phyloP scores from a whole-genome alignment of 1,139 yeast species.

The Groenewaldozyma auringiensis region DNA sequence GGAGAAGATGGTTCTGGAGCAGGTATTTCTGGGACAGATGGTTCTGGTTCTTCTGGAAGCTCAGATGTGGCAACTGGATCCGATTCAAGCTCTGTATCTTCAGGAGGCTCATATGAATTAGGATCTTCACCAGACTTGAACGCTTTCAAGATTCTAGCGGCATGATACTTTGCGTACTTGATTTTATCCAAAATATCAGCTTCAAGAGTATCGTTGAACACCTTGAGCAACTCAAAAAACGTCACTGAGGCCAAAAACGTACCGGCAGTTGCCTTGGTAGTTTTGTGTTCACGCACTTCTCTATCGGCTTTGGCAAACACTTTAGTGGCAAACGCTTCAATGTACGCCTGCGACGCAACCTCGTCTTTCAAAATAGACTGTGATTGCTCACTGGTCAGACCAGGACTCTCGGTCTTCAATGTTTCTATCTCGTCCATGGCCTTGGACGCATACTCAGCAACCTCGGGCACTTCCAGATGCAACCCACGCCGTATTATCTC shows the following conservation, averaged over 20 bases:
- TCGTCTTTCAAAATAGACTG: conserved; percentile 49
- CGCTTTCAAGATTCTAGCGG: conserved; percentile 46
- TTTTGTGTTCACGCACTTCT: conserved; percentile 37
- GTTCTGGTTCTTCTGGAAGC: conserved; percentile 10
- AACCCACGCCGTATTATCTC: conserved; percentile 50
- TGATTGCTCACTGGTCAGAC: conserved; percentile 30
- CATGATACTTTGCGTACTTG: conserved; percentile 52
- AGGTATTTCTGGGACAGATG: conserved; percentile 15
- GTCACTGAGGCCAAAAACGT: conserved; percentile 44
- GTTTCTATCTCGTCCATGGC: conserved; percentile 60
- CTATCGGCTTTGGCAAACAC: conserved; percentile 50
- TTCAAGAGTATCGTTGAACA: conserved; percentile 30
- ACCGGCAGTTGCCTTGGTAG: conserved; percentile 37
- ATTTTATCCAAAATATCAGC: conserved; percentile 35
- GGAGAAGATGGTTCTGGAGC: conserved; percentile 9
- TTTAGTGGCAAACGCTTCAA: conserved; percentile 52
- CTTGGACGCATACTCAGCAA: conserved; percentile 49
- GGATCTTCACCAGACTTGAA: conserved; percentile 45
- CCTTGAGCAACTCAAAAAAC: conserved; percentile 40
- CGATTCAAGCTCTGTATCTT: conserved; percentile 19
- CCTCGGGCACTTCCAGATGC: conserved; percentile 46
- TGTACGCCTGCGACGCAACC: conserved; percentile 49
- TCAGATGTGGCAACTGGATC: neutral
- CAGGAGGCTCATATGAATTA: conserved; percentile 36
- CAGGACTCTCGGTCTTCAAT: conserved; percentile 32